Evolutionary conservation across 805 yeast genomes (phyloP).

Genomic region (Candida awuae): DNA sequence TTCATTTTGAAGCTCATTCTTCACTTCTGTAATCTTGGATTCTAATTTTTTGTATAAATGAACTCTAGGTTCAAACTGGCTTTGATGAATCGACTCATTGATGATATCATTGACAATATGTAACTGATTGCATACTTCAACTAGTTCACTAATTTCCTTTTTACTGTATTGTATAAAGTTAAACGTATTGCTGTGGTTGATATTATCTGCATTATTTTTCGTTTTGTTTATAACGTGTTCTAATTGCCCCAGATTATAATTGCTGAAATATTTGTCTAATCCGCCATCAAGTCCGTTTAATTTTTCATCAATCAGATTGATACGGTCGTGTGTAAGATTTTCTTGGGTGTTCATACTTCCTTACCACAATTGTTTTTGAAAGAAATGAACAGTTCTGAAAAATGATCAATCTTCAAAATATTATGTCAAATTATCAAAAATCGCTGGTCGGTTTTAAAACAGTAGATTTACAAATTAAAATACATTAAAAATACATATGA

Average conservation of each 20-base stretch:
- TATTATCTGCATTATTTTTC: not conserved
- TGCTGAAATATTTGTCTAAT: constrained; percentile 8
- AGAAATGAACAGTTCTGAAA: no score
- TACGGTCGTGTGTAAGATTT: not conserved
- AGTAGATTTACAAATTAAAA: not conserved
- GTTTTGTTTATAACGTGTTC: not conserved
- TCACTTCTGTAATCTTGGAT: constrained; percentile 11
- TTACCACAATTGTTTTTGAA: no score
- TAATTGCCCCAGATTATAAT: constrained; percentile 10
- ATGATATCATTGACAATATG: constrained; percentile 27
- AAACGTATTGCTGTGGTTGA: not conserved
- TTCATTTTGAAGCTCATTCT: not conserved
- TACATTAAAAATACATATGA: not conserved
- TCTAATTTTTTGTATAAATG: constrained; percentile 14
- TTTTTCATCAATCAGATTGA: not conserved
- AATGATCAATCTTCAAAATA: no score
- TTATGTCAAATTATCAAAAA: no score
- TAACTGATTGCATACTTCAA: constrained; percentile 26
- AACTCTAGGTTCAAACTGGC: constrained; percentile 14
- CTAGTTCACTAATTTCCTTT: constrained; percentile 16
- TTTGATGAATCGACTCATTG: constrained; percentile 16
- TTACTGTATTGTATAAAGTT: not conserved
- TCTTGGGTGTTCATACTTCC: not conserved
- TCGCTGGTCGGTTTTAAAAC: not conserved
- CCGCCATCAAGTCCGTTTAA: constrained; percentile 6